Evolutionary conservation across 805 yeast species (phyloP).

Genomic region (Starmerella stellata): DNA sequence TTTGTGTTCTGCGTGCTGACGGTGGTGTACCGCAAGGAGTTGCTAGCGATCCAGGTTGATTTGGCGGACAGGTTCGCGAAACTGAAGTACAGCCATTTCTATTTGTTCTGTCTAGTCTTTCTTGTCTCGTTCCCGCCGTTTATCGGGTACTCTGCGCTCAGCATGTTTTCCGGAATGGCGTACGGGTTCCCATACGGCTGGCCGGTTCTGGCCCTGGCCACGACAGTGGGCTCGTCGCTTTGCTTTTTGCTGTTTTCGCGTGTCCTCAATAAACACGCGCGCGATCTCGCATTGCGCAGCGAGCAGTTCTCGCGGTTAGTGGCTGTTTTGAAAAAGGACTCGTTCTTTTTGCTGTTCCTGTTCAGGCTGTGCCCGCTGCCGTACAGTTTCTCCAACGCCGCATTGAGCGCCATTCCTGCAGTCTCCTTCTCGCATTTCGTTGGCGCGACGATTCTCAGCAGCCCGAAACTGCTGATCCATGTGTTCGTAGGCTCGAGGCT

Average conservation of each 20-base stretch:
- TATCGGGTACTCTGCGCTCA: conserved; percentile 57
- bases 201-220: conserved; percentile 50
- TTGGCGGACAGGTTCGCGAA: conserved; percentile 20
- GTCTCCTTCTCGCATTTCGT: conserved; percentile 43
- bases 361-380: conserved; percentile 83
- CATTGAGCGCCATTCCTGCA: conserved; percentile 72
- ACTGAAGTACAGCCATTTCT: conserved; percentile 22
- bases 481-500: conserved; percentile 62
- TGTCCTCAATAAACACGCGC: conserved; percentile 39
- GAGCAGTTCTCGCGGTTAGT: conserved; percentile 56
- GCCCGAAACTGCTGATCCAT: conserved; percentile 67
- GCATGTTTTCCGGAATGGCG: conserved; percentile 56
- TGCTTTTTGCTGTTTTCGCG: conserved; percentile 54
- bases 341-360: conserved; percentile 47
- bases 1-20: conserved; percentile 8
- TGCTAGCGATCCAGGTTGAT: conserved; percentile 19
- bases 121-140: conserved; percentile 78
- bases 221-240: conserved; percentile 55
- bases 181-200: conserved; percentile 73
- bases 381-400: conserved; percentile 81
- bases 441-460: conserved; percentile 52
- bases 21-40: conserved; percentile 20
- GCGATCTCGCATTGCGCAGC: conserved; percentile 39
- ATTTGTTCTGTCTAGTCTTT: conserved; percentile 36
- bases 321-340: conserved; percentile 53